Base-by-base conservation (phyloP, 2,329 filamentous ascomycete genomes). In the Corynespora cassiicola region DNA sequence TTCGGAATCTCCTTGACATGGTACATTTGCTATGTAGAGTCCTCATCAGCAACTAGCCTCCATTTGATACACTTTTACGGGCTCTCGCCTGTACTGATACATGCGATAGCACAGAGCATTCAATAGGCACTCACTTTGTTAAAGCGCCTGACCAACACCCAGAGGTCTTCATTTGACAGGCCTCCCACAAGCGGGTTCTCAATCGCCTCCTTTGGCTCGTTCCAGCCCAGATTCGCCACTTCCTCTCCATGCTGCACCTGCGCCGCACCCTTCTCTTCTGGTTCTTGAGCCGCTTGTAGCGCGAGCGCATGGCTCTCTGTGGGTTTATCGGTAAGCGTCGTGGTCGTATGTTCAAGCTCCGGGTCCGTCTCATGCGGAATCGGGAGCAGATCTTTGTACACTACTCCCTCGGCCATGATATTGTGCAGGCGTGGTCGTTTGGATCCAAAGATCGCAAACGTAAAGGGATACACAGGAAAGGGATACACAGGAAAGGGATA, bases 101-200 rank as follows among this genome's bases (percentile, higher is more conserved):
- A n/a, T n/a, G n/a, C n/a, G n/a, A n/a, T n/a, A 12, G 9, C 28
- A 30, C 14, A 38, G n/a, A n/a, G n/a, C n/a, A n/a, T n/a, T n/a
- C n/a, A n/a, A n/a, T n/a, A n/a, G n/a, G n/a, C 18, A 16, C 41
- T 39, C 56, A 81, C 81, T 74, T 89, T 89, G 63, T 91, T 84
- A 64, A 91, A 90, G 1, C 87, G 76, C 16, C 87, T 75, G 19
- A 88, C 71, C 12, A 90, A 70, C 31, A 87, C 71, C 84, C 86
- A 90, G 0, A 90, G 66, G 45, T 90, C 83, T 24, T 90, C 85
- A 47, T 90, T 90, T 9, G 75, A 74, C 42, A 90, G 63, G 0
- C 86, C 85, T 1, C 84, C 82, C 0, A 89, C 81, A 8, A 90
- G 71, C 0, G 81, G 83, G 18, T 69, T 71, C 0, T 78, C 68